phyloP scores from a whole-genome alignment of 768 basidiomycete genomes.

The Rickenella mellea region DNA sequence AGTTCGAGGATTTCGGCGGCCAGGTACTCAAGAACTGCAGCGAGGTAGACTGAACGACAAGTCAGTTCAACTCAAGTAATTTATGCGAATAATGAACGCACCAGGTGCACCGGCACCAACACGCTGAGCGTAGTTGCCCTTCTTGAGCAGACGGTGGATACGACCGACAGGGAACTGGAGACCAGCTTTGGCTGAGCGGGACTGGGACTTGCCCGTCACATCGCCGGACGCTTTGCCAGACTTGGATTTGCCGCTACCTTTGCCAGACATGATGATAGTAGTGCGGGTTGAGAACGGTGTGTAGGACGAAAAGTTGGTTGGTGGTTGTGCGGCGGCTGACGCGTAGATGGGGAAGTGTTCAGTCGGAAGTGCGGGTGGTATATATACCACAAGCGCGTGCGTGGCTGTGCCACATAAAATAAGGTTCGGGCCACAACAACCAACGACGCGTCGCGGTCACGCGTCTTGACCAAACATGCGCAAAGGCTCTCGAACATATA shows the following conservation, averaged over 20 bases:
- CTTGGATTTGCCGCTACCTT: constrained; percentile 21
- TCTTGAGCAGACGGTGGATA: constrained; percentile 50
- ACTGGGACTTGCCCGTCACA: constrained; percentile 20
- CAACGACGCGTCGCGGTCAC: not conserved
- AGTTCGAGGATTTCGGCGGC: constrained; percentile 56
- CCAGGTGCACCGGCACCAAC: constrained; percentile 46
- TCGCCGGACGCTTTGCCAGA: constrained; percentile 12
- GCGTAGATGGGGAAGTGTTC: not conserved
- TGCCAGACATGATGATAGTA: constrained; percentile 24
- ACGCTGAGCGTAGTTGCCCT: constrained; percentile 48
- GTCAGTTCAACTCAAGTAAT: not conserved
- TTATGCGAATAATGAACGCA: constrained; percentile 8
- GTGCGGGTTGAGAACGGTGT: not conserved
- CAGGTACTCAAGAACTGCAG: constrained; percentile 53
- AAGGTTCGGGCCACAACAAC: constrained; percentile 1
- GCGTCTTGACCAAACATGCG: not conserved
- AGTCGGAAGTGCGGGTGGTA: not conserved
- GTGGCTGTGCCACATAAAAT: constrained; percentile 1
- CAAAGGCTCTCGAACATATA: constrained; percentile 1
- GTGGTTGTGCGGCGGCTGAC: constrained; percentile 6
- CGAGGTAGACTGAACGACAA: constrained; percentile 38
- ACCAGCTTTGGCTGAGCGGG: constrained; percentile 31
- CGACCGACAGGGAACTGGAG: constrained; percentile 49
- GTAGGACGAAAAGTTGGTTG: not conserved
- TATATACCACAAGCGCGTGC: not conserved